These are phyloP conservation scores for Exobasidium rhododendri DNA, from an alignment of 1,284 basidiomycete genomes.

Conservation along the genomic window DNA sequence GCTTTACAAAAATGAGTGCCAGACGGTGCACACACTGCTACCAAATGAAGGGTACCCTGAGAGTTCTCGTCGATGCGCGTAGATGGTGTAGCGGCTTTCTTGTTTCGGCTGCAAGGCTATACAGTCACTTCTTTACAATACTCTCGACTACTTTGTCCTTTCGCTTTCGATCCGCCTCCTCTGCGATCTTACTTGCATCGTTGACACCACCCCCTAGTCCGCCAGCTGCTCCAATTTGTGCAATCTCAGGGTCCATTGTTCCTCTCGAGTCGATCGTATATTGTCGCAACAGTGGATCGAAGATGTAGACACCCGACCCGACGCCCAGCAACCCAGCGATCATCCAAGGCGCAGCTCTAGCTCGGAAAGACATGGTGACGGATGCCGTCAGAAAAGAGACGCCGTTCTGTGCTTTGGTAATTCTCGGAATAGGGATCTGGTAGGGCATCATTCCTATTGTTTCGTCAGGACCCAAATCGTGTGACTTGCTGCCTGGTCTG, in stretches of 20 bases:
- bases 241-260: constrained; percentile 2
- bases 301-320: constrained; percentile 13
- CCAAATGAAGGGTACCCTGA: too few relatives aligned
- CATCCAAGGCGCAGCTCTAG: not conserved
- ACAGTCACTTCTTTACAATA: too few relatives aligned
- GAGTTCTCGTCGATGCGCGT: too few relatives aligned
- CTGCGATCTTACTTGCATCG: constrained; percentile 26
- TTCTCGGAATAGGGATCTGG: too few relatives aligned
- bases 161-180: constrained; percentile 22
- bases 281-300: constrained; percentile 15
- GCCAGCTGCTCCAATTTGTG: constrained; percentile 62
- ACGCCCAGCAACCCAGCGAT: constrained; percentile 8
- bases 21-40: too few relatives aligned
- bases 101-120: too few relatives aligned
- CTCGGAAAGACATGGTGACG: not conserved
- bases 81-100: too few relatives aligned
- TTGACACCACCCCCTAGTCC: constrained; percentile 36
- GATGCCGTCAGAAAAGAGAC: not conserved
- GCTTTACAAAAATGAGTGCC: too few relatives aligned
- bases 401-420: too few relatives aligned
- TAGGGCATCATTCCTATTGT: too few relatives aligned
- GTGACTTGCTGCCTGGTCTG: too few relatives aligned
- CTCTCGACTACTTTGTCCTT: not conserved
- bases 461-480: too few relatives aligned
- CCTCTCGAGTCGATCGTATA: constrained; percentile 59